Evolutionary conservation across 208 protist species (phyloP).

Genomic region (Naegleria fowleri): DNA sequence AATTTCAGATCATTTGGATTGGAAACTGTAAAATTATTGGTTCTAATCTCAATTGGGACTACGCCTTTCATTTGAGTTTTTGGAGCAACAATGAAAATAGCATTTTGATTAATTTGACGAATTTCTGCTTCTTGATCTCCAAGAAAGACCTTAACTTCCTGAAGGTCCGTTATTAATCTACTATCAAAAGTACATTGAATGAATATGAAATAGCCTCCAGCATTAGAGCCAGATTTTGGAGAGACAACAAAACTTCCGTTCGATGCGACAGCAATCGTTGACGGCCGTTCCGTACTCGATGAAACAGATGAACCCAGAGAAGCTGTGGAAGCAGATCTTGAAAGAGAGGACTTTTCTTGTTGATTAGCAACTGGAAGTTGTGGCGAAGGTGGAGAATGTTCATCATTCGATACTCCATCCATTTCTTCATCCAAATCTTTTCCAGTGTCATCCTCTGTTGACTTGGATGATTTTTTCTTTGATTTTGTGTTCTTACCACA

Average conservation of each 20-base stretch:
- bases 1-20: neutral
- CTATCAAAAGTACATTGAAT: neutral
- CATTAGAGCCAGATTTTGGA: neutral
- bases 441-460: neutral
- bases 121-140: slow-evolving; percentile 1
- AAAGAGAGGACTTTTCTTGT: neutral
- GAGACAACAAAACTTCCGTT: neutral
- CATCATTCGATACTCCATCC: neutral
- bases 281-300: neutral
- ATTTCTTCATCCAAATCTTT: neutral
- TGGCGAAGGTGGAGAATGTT: neutral
- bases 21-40: neutral
- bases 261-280: neutral
- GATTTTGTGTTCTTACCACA: neutral
- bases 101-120: slow-evolving; percentile 20
- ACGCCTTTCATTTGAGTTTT: neutral
- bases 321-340: neutral
- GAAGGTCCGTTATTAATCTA: neutral
- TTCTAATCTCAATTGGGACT: neutral
- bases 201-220: neutral
- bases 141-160: neutral
- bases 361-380: neutral
- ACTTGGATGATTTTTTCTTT: neutral
- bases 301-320: neutral
- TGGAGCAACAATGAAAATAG: neutral